Conservation (phyloP, 805 yeast genomes). For the Metschnikowia cubensis region DNA sequence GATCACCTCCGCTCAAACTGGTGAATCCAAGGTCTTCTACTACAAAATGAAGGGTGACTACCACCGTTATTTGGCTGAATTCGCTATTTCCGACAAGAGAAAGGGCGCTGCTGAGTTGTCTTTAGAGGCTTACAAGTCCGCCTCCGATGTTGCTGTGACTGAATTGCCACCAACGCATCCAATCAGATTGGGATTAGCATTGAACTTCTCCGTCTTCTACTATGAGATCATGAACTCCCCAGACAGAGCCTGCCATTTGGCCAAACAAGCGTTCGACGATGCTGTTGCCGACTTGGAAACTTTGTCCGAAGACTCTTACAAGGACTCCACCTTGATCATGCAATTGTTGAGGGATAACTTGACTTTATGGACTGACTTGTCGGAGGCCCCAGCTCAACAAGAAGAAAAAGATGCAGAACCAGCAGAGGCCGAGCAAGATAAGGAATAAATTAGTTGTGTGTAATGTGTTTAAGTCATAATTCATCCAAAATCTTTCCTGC, state of each 20-base stretch:
- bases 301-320: slow-evolving; percentile 95
- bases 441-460: slow-evolving; percentile 21
- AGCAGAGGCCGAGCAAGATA: slow-evolving; percentile 23
- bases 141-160: slow-evolving; percentile 94
- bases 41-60: slow-evolving; percentile 99
- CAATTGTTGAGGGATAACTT: slow-evolving; percentile 97
- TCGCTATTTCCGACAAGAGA: slow-evolving; percentile 86
- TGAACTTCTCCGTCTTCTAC: slow-evolving; percentile 96
- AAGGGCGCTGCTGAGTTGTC: slow-evolving; percentile 90
- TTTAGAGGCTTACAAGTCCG: slow-evolving; percentile 90
- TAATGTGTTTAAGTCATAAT: slow-evolving; percentile 14
- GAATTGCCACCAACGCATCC: slow-evolving; percentile 99
- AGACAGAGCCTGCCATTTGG: slow-evolving; percentile 97
- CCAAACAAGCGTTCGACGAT: slow-evolving; percentile 98
- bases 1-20: slow-evolving; percentile 91
- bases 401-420: slow-evolving; percentile 31
- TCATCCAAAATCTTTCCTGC: slow-evolving; percentile 8
- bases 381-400: slow-evolving; percentile 58
- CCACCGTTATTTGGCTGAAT: slow-evolving; percentile 98
- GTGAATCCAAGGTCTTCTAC: slow-evolving; percentile 97
- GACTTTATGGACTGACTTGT: slow-evolving; percentile 97
- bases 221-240: slow-evolving; percentile 98
- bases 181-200: slow-evolving; percentile 94
- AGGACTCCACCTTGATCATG: slow-evolving; percentile 98
- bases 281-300: slow-evolving; percentile 99